Evolutionary conservation across 129 eudicot species (phyloP).

Genomic region (Oenanthe sinensis): DNA sequence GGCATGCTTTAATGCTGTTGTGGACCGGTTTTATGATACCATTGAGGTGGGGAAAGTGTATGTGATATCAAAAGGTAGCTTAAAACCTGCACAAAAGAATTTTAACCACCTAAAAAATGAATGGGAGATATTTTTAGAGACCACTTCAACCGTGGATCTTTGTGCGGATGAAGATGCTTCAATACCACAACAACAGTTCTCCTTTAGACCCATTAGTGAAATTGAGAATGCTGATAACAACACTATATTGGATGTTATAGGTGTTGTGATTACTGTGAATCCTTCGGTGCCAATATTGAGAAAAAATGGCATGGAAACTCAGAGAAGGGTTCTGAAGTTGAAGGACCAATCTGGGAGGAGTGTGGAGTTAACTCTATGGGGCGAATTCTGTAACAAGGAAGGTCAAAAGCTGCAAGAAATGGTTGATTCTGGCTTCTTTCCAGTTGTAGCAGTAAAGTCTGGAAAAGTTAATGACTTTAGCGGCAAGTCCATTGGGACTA

Average conservation of each 20-base stretch:
- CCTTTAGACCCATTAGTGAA: conserved; percentile 70
- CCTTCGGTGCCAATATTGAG: conserved; percentile 80
- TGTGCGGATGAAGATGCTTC: conserved; percentile 89
- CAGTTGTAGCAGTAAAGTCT: conserved; percentile 87
- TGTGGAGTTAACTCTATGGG: conserved; percentile 91
- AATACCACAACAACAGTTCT: conserved; percentile 82
- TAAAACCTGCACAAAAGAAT: conserved; percentile 85
- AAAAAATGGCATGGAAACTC: conserved; percentile 98
- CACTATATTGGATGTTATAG: conserved; percentile 77
- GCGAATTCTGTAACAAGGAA: conserved; percentile 87
- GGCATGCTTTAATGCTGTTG: conserved; percentile 90
- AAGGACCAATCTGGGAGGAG: conserved; percentile 80
- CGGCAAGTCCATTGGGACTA: conserved; percentile 77
- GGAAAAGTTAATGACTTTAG: conserved; percentile 83
- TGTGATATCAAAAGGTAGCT: conserved; percentile 82
- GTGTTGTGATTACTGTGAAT: conserved; percentile 57
- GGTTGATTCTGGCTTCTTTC: conserved; percentile 51
- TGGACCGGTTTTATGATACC: conserved; percentile 69
- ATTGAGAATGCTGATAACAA: conserved; percentile 71
- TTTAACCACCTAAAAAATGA: conserved; percentile 88
- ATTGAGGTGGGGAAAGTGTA: conserved; percentile 84
- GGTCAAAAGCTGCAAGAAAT: conserved; percentile 77
- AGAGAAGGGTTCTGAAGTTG: conserved; percentile 61
- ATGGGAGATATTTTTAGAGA: conserved; percentile 83
- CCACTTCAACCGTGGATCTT: conserved; percentile 72